Conservation (phyloP, 78 protist genomes). For the Isochrysis galbana region DNA sequence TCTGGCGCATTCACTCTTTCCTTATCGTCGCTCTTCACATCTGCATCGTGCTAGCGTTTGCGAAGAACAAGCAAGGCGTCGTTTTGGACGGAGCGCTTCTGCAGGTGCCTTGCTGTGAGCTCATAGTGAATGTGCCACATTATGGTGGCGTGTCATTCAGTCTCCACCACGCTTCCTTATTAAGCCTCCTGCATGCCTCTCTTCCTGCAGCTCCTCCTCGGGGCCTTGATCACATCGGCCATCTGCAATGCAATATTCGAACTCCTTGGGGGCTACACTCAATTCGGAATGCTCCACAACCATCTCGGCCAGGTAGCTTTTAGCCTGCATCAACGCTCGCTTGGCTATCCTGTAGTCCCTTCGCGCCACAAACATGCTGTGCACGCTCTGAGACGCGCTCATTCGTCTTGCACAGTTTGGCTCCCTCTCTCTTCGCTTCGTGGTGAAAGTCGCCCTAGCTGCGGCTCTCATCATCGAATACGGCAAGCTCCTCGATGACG, state of each 20-base stretch:
- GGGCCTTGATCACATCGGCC: neutral
- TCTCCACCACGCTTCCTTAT: no score
- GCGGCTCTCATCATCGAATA: neutral
- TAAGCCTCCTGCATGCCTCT: neutral
- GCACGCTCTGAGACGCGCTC: no score
- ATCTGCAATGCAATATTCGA: neutral
- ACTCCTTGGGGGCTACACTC: neutral
- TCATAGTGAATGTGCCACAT: no score
- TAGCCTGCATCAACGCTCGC: no score
- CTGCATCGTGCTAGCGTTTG: neutral
- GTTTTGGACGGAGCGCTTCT: neutral
- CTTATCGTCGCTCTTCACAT: neutral
- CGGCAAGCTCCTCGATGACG: neutral
- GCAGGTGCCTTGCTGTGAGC: neutral
- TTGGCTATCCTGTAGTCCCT: no score
- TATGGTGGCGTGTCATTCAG: no score
- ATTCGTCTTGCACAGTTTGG: no score
- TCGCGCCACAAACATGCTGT: no score
- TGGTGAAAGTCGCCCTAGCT: neutral
- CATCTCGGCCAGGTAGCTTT: no score
- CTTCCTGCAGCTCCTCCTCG: neutral
- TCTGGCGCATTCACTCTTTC: constrained; percentile 25
- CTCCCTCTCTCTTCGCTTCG: neutral
- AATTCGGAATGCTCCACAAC: neutral
- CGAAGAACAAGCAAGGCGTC: neutral